Percentiles rank a stretch among this genome's conserved stretches.
Conservation (phyloP, 345 rosid species). For the Alliaria petiolata region DNA sequence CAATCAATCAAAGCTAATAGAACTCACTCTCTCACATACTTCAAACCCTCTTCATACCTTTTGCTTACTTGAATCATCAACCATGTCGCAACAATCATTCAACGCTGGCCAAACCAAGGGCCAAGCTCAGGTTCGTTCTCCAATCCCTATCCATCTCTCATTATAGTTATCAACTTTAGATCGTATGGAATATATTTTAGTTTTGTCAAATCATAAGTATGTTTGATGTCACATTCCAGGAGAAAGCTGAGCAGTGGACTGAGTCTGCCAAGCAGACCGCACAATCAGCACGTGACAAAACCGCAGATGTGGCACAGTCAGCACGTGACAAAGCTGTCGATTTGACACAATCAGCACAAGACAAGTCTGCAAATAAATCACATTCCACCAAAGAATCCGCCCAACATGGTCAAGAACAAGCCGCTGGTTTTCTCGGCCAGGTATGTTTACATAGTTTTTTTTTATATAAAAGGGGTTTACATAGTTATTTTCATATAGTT, state of each 20-base stretch:
- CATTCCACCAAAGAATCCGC: conserved; percentile 16
- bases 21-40: neutral
- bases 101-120: conserved; percentile 28
- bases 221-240: neutral
- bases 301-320: conserved; percentile 16
- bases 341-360: conserved; percentile 15
- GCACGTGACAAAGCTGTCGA: conserved; percentile 25
- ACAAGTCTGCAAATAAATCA: conserved; percentile 13
- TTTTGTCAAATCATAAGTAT: too few species aligned
- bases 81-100: conserved; percentile 35
- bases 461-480: too few species aligned
- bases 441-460: conserved; percentile 4
- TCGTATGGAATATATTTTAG: too few species aligned
- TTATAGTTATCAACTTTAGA: too few species aligned
- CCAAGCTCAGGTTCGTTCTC: conserved; percentile 22
- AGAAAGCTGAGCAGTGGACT: conserved; percentile 34
- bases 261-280: conserved; percentile 32
- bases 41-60: neutral
- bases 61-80: neutral
- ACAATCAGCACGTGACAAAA: conserved; percentile 27
- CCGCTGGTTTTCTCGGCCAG: conserved; percentile 29
- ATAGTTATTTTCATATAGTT: neutral
- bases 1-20: conserved; percentile 15
- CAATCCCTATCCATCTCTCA: too few species aligned
- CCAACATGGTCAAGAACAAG: conserved; percentile 28